Base-by-base conservation (phyloP, 2,329 filamentous ascomycete species). In the Simplicillium aogashimaense region DNA sequence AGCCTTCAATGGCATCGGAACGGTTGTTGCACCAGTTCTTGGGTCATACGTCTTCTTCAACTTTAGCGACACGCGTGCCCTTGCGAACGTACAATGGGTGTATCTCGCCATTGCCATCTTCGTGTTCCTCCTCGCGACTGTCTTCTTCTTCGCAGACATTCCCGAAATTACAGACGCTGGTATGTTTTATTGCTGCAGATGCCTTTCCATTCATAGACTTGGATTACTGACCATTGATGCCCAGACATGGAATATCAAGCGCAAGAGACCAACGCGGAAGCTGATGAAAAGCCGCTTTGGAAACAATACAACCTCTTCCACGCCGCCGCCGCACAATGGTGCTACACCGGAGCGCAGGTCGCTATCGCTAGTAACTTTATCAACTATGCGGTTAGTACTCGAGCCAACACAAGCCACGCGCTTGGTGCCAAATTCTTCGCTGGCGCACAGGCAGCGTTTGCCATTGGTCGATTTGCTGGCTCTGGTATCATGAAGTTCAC, bases 251-350 rank as follows among this genome's bases (percentile, higher is more conserved):
- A 56, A 7, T 64, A 75, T 50, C 77, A 83, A 53, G 76, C 75
- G 3, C 60, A 67, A 29, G 69, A 76, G 44, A 55, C 69, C 3
- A 59, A 75, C 42, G 69, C 70, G 9, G 69, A 69, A 36, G 71
- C 68, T 37, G 67, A 74, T 43, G 70, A 78, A 47, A 72, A 76
- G 54, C 78, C 82, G 0, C 73, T 86, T 47, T 63, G 66, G 50
- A 83, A 83, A 59, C 81, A 86, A 50, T 87, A 83, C 58, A 76
- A 77, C 17, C 68, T 89, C 3, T 87, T 88, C 67, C 82, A 86
- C 51, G 85, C 82, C 11, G 75, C 82, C 0, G 74, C 80, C 49
- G 81, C 83, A 0, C 84, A 90, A 49, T 89, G 89, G 60, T 85
- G 79, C 56, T 92, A 90, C 56, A 82, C 68, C 0, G 85, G 85